phyloP scores from a whole-genome alignment of 331 rosid genomes.

The Phaseolus coccineus region DNA sequence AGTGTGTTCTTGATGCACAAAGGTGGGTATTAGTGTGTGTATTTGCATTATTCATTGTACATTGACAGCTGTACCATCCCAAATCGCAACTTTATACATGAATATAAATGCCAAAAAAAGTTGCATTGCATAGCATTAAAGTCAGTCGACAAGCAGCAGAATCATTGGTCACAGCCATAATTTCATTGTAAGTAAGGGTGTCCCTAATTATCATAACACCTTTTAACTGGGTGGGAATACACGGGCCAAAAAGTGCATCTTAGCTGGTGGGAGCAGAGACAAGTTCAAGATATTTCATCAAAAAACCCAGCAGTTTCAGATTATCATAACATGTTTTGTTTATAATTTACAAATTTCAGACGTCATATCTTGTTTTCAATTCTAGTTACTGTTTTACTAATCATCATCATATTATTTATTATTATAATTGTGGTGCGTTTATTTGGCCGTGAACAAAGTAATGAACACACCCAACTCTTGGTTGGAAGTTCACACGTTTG shows the following conservation, averaged over 20 bases:
- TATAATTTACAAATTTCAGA: not conserved
- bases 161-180: conserved; percentile 6
- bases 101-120: not conserved
- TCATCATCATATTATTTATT: not conserved
- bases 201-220: conserved; percentile 1
- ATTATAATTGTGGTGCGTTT: not conserved
- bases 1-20: not conserved
- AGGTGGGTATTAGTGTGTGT: not conserved
- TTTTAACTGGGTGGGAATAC: conserved; percentile 19
- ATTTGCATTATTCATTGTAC: conserved; percentile 5
- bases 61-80: conserved; percentile 5
- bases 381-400: not conserved
- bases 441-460: not conserved
- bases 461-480: not conserved
- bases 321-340: not conserved
- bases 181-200: not conserved
- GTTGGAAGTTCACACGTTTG: not conserved
- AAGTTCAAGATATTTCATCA: not conserved
- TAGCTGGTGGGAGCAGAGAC: not conserved
- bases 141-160: not conserved
- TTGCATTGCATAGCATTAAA: not conserved
- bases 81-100: conserved; percentile 3
- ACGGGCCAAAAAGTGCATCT: conserved; percentile 40
- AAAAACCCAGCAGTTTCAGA: not conserved
- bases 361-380: not conserved